Percentiles rank a stretch among this genome's conserved stretches.
phyloP scores from a whole-genome alignment of 495 filamentous ascomycete species.

The Alectoria sarmentosa region DNA sequence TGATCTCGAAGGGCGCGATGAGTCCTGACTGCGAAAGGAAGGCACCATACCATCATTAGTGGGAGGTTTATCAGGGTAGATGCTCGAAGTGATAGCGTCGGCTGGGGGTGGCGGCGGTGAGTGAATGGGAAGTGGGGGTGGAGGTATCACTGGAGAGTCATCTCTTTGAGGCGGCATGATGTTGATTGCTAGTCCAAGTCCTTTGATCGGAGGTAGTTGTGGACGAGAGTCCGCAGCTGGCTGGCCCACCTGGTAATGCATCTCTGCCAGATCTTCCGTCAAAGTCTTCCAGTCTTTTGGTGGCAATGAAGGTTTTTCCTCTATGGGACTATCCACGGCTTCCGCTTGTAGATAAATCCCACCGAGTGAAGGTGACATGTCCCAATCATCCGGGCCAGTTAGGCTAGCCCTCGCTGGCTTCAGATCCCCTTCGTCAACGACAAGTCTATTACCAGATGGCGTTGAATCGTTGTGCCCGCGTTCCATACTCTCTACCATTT shows the following conservation, averaged over 20 bases:
- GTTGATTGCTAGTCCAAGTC: constrained; percentile 34
- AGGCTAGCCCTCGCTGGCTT: constrained; percentile 38
- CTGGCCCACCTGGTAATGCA: constrained; percentile 8
- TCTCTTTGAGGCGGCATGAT: constrained; percentile 31
- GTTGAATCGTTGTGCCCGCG: constrained; percentile 10
- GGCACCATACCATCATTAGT: constrained; percentile 46
- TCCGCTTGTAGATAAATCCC: constrained; percentile 43
- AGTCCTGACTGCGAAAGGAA: constrained; percentile 49
- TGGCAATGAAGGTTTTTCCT: constrained; percentile 24
- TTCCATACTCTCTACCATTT: constrained; percentile 20
- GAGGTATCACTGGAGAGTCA: constrained; percentile 27
- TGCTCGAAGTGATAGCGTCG: constrained; percentile 31
- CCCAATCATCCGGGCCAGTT: constrained; percentile 44
- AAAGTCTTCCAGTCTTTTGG: constrained; percentile 27
- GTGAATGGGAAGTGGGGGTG: constrained; percentile 35
- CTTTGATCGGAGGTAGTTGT: constrained; percentile 31
- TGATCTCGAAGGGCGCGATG: constrained; percentile 26
- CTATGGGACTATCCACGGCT: constrained; percentile 36
- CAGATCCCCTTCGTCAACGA: constrained; percentile 21
- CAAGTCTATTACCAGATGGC: constrained; percentile 14
- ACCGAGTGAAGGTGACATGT: constrained; percentile 49
- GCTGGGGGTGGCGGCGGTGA: constrained; percentile 34
- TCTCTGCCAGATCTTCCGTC: constrained; percentile 6
- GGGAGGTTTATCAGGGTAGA: constrained; percentile 25
- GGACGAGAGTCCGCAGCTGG: constrained; percentile 19